Evolutionary conservation across 352 stramenopile species (phyloP), one percentile per base, ranked within the genome.

Genomic region (Aphanomyces astaci): DNA sequence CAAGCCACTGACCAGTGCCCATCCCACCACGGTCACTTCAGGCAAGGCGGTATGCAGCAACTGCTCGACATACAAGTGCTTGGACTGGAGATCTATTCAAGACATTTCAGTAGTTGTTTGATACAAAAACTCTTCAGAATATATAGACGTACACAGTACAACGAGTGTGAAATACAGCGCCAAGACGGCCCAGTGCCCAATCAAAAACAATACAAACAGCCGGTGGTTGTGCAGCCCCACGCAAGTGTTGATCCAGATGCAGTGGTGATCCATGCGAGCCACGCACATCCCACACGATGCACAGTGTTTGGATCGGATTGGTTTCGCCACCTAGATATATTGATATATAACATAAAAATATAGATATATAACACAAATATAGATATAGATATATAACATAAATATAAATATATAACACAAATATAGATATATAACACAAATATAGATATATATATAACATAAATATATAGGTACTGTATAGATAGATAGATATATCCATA

Each of bases 251-350:
- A 96, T 87, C 88, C 88, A 96, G 0, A 80, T 76, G 55, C 88
- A 96, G 72, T 96, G 85, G 63, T 96, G 88, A 63, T 96, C 88
- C 66, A 92, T 80, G 7, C 86, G 82, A n/a, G 80, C 83, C 7
- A 96, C 79, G 62, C 86, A 93, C 17, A 92, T 77, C 25, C 83
- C 81, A 66, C 81, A 93, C 48, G 86, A 76, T 5, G 75, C 72
- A 52, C 87, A 94, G 66, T 95, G 87, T 67, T 94, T 95, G 43
- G 82, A 90, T 2, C 87, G 81, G 62, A 91, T 76, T 0, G 82
- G 82, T 30, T 90, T 90, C 46, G 73, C 70, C 19, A 91, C 54
- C 51, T 59, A n/a, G n/a, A n/a, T n/a, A n/a, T n/a, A n/a, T n/a
- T n/a, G n/a, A n/a, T n/a, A n/a, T n/a, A n/a, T n/a, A n/a, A n/a